Base-by-base conservation (phyloP, 805 yeast species). In the Clavispora phyllophila region DNA sequence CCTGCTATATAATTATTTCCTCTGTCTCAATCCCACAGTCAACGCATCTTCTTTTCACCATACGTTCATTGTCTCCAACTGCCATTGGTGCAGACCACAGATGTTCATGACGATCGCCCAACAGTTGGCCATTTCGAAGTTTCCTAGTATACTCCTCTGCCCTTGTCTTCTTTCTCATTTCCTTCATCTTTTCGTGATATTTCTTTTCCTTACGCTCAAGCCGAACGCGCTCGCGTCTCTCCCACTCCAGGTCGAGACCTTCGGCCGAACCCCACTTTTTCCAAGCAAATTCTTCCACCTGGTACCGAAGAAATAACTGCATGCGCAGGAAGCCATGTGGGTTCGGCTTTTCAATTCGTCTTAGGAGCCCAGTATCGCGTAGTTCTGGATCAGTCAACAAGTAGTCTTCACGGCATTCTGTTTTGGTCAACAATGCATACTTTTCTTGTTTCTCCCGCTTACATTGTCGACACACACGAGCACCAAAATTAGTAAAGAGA, bases 231-330 rank as follows among this genome's bases (percentile, higher is more conserved):
- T 87, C 96, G 25, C 99, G 67, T 40, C 87, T 64, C 50, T 87
- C 85, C 87, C 95, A 93, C 61, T 93, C 99, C n/a, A 75, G 75
- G 61, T 93, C 99, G 31, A 93, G 64, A 0, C 85, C 88, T 42
- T 88, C 96, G 9, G 82, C 76, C 1, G 95, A 84, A 1, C 93
- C 95, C 99, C 99, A 93, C 64, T 93, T 91, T 57, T 85, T 83
- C 67, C 82, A 87, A 0, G 98, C 95, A 63, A 75, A 87, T 55
- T 84, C 87, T 61, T 93, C 99, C n/a, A 93, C 88, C 56, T 93
- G 98, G 56, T 81, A 85, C 46, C 99, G 69, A 36, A 93, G 64
- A 65, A 82, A 93, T 43, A 93, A 70, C 73, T 90, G 96, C 99
- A 93, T 93, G 57, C 93, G 76, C 39, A 88, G 84, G 63, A 81